Evolutionary conservation across 1,284 basidiomycete genomes (phyloP).

Genomic region (Termitomyces sp.): DNA sequence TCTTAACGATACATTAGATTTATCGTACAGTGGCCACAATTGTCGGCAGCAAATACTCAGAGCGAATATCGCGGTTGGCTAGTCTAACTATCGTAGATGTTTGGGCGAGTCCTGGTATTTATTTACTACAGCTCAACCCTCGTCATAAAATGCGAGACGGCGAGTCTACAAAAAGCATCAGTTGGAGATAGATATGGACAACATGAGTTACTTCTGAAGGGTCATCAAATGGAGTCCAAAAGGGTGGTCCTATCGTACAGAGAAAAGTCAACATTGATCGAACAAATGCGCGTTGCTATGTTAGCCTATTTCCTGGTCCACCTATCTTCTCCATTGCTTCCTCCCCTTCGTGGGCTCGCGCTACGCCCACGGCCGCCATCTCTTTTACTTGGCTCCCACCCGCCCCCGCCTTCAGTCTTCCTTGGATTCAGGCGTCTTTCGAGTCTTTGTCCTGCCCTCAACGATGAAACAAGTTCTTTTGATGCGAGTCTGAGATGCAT

Average conservation of each 20-base stretch:
- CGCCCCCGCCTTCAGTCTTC: conserved; percentile 58
- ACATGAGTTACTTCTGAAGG: conserved; percentile 5
- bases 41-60: conserved; percentile 28
- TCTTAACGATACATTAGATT: conserved; percentile 45
- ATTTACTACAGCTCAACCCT: neutral
- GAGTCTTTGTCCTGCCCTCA: conserved; percentile 79
- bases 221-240: neutral
- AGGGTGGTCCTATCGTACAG: neutral
- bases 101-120: neutral
- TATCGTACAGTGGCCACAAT: conserved; percentile 80
- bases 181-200: neutral
- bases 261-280: conserved; percentile 1
- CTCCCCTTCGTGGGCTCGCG: conserved; percentile 65
- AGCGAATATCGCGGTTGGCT: conserved; percentile 61
- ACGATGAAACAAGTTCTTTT: conserved; percentile 71
- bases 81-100: conserved; percentile 37
- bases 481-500: conserved; percentile 94
- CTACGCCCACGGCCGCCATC: conserved; percentile 62
- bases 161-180: conserved; percentile 2
- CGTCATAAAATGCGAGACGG: neutral
- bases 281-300: neutral
- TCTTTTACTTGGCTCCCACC: conserved; percentile 73
- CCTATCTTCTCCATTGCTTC: conserved; percentile 67
- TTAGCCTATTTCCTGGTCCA: conserved; percentile 58
- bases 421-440: conserved; percentile 73